Evolutionary conservation across 139 green algal genomes (phyloP), one percentile per base, ranked within the genome.

Genomic region (Monoraphidium neglectum): DNA sequence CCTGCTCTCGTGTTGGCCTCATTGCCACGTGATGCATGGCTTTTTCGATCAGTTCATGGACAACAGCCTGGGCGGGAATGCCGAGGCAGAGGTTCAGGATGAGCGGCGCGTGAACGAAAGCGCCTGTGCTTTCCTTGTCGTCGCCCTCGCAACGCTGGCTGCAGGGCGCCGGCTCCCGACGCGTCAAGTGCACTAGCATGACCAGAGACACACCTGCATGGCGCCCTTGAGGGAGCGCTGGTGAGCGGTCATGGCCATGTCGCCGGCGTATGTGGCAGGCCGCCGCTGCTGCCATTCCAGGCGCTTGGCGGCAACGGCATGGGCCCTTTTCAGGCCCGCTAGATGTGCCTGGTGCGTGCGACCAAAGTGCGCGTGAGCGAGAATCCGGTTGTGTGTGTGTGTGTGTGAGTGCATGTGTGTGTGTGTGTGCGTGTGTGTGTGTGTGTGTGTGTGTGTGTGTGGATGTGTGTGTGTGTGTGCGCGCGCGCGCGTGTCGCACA

Each of bases 241-340:
- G 35, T 74, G 73, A 16, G 76, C 63, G 15, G 75, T 86, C 13
- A 75, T 32, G 16, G 72, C 68, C 79, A 78, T 28, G 40, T 77
- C 79, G 16, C 57, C 60, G 4, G 63, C 77, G 57, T 83, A 83
- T 3, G 75, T 77, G 13, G 56, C 13, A 6, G 76, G 76, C 32
- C 77, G 57, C 38, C 68, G 65, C 40, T 35, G 38, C 49, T 74
- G 70, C 77, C 77, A 83, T 2, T 77, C n/a, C 53, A 87, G 69
- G 13, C 77, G 73, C 2, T 62, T 82, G 18, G 56, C 15, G 21
- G 77, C 72, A 36, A 82, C 61, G n/a, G 68, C 77, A 43, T 79
- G 57, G 49, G 13, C 38, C 4, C 59, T 30, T 40, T 40, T 54
- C 13, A 72, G 43, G 16, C 23, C 28, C 1, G 65, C 68, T 28